Base-by-base conservation (phyloP, 2,329 filamentous ascomycete species). In the Aspergillus sp. region DNA sequence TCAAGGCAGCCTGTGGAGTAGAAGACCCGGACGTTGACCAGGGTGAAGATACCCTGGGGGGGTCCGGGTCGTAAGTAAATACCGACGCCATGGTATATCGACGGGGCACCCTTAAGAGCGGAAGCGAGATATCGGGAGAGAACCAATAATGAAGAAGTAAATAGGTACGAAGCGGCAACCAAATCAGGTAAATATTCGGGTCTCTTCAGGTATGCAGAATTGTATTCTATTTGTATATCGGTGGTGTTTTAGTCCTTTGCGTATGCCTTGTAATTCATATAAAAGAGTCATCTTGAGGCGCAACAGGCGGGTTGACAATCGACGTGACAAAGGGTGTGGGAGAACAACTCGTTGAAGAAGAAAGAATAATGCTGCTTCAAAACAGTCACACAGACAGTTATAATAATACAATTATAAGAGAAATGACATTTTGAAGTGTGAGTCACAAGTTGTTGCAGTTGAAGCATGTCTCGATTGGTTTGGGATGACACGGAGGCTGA, bases 61-160 rank as follows among this genome's bases (percentile, higher is more conserved):
- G 91, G 64, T 96, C 89, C 2, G 91, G 87, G 61, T 97, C 91
- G 72, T 90, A 99, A 0, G 93, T 97, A 73, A 99, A 99, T 65
- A 99, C 91, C 12, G 93, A 97, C 58, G 95, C 93, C 90, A 95
- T 96, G 61, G 14, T 66, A 48, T 44, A 31, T 27, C 35, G 33
- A 49, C 27, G 27, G 25, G 8, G 7, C 8, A 31, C 27, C 27
- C 9, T 31, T 9, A 31, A 11, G 27, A 31, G 27, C 27, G 9
- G 27, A 3, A 11, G 27, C 3, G 8, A 31, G 27, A 9, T 31
- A 11, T 12, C 27, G 27, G 27, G 27, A 9, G 27, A 9, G 27
- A 31, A 11, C 27, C 27, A 31, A 31, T 31, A 11, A 31, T 11
- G 3, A 31, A 31, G 48, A 31, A 31, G 48, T 6, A 27, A 23